Evolutionary conservation across 1,284 basidiomycete genomes (phyloP).

Genomic region (Nidula niveotomentosa): DNA sequence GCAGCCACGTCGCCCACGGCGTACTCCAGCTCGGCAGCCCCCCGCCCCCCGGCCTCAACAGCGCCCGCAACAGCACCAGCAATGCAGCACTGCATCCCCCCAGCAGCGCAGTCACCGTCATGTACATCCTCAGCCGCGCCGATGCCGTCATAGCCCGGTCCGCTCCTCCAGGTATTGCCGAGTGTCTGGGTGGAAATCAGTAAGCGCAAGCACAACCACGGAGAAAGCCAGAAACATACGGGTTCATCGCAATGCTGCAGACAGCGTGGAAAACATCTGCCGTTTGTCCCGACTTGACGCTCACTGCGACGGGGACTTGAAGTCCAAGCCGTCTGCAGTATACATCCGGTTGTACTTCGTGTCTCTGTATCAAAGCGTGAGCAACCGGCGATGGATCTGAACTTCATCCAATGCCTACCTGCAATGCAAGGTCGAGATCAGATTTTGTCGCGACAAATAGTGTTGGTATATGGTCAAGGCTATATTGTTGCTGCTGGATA

Average conservation of each 20-base stretch:
- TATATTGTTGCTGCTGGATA: slow-evolving; percentile 86
- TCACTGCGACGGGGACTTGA: slow-evolving; percentile 89
- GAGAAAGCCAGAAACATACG: slow-evolving; percentile 48
- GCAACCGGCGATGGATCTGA: neutral
- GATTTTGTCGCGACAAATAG: slow-evolving; percentile 99
- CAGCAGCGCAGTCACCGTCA: slow-evolving; percentile 66
- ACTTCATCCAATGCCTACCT: slow-evolving; percentile 45
- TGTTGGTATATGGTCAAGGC: slow-evolving; percentile 89
- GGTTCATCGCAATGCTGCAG: slow-evolving; percentile 82
- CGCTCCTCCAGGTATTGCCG: slow-evolving; percentile 75
- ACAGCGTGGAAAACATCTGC: slow-evolving; percentile 92
- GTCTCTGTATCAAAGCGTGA: slow-evolving; percentile 53
- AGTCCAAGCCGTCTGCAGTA: slow-evolving; percentile 87
- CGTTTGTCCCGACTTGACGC: slow-evolving; percentile 80
- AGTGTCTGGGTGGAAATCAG: slow-evolving; percentile 38
- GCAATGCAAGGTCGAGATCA: slow-evolving; percentile 93
- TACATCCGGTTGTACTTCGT: slow-evolving; percentile 98
- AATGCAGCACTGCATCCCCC: slow-evolving; percentile 71
- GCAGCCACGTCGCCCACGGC: slow-evolving; percentile 60
- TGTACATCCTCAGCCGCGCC: slow-evolving; percentile 65
- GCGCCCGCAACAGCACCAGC: slow-evolving; percentile 66
- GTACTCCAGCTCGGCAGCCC: slow-evolving; percentile 50
- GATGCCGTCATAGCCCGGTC: slow-evolving; percentile 72
- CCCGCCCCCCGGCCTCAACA: slow-evolving; percentile 57
- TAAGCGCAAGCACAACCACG: slow-evolving; percentile 7